Evolutionary conservation across 140 eudicot genomes (phyloP).

Genomic region (Oenanthe javanica): DNA sequence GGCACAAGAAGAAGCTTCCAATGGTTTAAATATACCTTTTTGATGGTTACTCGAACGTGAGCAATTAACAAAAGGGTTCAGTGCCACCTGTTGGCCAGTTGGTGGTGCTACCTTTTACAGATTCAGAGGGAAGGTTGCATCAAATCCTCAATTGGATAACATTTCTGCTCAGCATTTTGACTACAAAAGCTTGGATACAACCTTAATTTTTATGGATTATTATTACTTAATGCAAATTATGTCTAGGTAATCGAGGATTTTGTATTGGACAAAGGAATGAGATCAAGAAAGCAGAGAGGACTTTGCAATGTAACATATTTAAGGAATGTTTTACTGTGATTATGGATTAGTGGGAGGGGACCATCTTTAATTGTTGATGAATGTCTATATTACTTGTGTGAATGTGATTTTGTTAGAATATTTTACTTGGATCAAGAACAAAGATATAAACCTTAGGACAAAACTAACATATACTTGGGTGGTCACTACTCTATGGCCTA

Average conservation of each 20-base stretch:
- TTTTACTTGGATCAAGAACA: neutral
- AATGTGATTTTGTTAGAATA: neutral
- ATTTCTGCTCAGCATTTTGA: slow-evolving; percentile 11
- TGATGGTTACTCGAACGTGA: neutral
- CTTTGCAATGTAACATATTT: neutral
- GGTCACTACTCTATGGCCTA: neutral
- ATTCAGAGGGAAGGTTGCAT: neutral
- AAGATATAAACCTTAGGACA: neutral
- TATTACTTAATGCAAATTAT: neutral
- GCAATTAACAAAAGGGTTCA: neutral
- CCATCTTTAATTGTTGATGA: neutral
- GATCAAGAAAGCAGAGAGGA: neutral
- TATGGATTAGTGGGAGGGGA: slow-evolving; percentile 12
- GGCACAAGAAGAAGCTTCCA: neutral
- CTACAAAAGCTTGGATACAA: slow-evolving; percentile 8
- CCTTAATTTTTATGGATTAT: neutral
- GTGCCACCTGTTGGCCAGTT: slow-evolving; percentile 6
- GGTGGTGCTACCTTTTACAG: slow-evolving; percentile 11
- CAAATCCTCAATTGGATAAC: neutral
- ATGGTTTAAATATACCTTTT: neutral
- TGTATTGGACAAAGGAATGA: slow-evolving; percentile 3
- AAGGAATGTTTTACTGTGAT: slow-evolving; percentile 1
- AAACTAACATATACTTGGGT: neutral
- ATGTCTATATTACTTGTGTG: neutral
- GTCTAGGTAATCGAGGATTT: neutral